A percentile compares a stretch with the other conserved stretches of the same genome.
Evolutionary conservation across 2,329 filamentous ascomycete genomes (phyloP).

Genomic region (Cryphonectria japonica): DNA sequence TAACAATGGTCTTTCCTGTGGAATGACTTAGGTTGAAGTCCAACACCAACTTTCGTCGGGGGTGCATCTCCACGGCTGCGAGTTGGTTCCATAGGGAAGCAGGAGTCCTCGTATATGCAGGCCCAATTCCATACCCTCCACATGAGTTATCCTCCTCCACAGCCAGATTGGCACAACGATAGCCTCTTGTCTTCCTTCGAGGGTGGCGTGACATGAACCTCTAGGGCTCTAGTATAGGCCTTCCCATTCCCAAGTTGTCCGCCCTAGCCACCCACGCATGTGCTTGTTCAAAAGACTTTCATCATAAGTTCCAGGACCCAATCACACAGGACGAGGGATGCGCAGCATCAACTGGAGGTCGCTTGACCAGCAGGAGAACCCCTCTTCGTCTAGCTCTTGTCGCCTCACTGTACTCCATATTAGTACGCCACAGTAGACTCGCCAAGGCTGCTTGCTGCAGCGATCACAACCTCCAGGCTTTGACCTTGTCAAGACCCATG

Average conservation of each 20-base stretch:
- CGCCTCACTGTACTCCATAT: neutral
- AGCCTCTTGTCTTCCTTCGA: neutral
- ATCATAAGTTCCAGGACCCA: neutral
- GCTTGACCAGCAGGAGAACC: conserved; percentile 21
- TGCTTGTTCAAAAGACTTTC: neutral
- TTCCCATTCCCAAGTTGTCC: neutral
- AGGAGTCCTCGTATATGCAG: neutral
- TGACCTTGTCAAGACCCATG: neutral
- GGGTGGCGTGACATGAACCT: neutral
- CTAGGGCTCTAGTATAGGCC: neutral
- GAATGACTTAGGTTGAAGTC: neutral
- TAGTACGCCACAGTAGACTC: neutral
- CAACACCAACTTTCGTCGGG: conserved; percentile 11
- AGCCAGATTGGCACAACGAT: neutral
- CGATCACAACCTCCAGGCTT: neutral
- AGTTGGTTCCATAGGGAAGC: neutral
- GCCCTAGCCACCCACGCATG: neutral
- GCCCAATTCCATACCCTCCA: neutral
- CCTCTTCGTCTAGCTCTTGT: neutral
- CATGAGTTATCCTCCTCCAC: neutral
- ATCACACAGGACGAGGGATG: neutral
- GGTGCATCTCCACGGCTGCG: neutral
- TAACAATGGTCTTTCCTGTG: neutral
- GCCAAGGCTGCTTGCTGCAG: neutral
- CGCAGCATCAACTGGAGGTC: conserved; percentile 11